A percentile compares a stretch with the other conserved stretches of the same genome.
These are phyloP conservation scores for Strobilomyces dryophilus DNA, from an alignment of 768 basidiomycete genomes.

Conservation along the genomic window DNA sequence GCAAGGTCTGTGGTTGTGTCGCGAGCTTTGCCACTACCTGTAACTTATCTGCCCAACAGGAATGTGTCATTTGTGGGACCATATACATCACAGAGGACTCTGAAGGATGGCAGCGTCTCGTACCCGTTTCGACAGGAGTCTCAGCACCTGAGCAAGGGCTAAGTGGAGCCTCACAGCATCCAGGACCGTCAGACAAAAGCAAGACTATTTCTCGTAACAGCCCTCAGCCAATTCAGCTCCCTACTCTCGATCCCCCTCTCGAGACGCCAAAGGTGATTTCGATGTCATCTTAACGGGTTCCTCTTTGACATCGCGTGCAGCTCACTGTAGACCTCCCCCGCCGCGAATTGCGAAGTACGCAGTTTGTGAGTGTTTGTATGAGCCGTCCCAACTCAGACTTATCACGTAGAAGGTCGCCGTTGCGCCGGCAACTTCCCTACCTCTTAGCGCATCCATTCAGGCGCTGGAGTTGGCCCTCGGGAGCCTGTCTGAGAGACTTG, in stretches of 20 bases:
- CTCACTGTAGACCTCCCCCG: slow-evolving; percentile 18
- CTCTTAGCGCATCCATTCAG: slow-evolving; percentile 33
- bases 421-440: slow-evolving; percentile 7
- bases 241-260: slow-evolving; percentile 30
- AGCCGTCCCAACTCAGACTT: not conserved
- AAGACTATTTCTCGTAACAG: slow-evolving; percentile 15
- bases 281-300: not conserved
- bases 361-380: slow-evolving; percentile 9
- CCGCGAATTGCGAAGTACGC: slow-evolving; percentile 16
- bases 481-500: slow-evolving; percentile 48
- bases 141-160: slow-evolving; percentile 3
- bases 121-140: slow-evolving; percentile 25
- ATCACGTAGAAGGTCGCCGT: slow-evolving; percentile 17
- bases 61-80: slow-evolving; percentile 74
- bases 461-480: slow-evolving; percentile 53
- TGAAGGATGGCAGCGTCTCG: slow-evolving; percentile 45
- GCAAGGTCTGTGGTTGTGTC: slow-evolving; percentile 47
- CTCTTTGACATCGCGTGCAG: slow-evolving; percentile 14
- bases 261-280: slow-evolving; percentile 26
- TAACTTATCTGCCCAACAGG: slow-evolving; percentile 38
- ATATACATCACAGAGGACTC: slow-evolving; percentile 56
- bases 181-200: slow-evolving; percentile 9
- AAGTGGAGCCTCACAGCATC: slow-evolving; percentile 1
- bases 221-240: slow-evolving; percentile 31
- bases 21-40: not conserved